phyloP scores from a whole-genome alignment of 2,329 filamentous ascomycete genomes.

The Metarhizium robertsii region DNA sequence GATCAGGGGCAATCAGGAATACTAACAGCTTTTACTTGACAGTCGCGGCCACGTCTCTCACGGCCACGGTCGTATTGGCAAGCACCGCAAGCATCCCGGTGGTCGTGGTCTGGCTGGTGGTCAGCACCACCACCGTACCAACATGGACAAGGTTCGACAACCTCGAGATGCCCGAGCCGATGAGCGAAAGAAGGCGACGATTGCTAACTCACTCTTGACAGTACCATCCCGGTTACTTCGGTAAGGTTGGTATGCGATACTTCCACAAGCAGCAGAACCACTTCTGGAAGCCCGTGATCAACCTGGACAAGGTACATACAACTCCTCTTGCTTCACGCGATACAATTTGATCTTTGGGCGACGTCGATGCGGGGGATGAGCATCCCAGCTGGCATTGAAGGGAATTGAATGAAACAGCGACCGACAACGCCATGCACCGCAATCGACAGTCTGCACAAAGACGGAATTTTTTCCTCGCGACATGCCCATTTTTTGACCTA shows the following conservation, averaged over 20 bases:
- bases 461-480: background rate
- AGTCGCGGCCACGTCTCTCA: slow-evolving; percentile 96
- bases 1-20: slow-evolving; percentile 1
- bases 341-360: background rate
- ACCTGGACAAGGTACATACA: slow-evolving; percentile 81
- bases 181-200: slow-evolving; percentile 1
- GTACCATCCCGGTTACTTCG: slow-evolving; percentile 99
- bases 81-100: slow-evolving; percentile 90
- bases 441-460: background rate
- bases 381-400: background rate
- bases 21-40: slow-evolving; percentile 18
- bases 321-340: slow-evolving; percentile 2
- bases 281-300: slow-evolving; percentile 98
- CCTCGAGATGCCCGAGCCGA: slow-evolving; percentile 21
- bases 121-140: slow-evolving; percentile 71
- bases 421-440: background rate
- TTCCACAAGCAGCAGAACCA: slow-evolving; percentile 96
- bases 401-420: background rate
- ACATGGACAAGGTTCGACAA: slow-evolving; percentile 66
- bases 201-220: slow-evolving; percentile 33
- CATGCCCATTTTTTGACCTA: background rate
- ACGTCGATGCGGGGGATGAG: background rate
- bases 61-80: slow-evolving; percentile 97
- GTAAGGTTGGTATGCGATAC: slow-evolving; percentile 90
- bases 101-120: slow-evolving; percentile 90